Evolutionary conservation across 352 stramenopile genomes (phyloP).

Genomic region (Pythium scleroteichum): DNA sequence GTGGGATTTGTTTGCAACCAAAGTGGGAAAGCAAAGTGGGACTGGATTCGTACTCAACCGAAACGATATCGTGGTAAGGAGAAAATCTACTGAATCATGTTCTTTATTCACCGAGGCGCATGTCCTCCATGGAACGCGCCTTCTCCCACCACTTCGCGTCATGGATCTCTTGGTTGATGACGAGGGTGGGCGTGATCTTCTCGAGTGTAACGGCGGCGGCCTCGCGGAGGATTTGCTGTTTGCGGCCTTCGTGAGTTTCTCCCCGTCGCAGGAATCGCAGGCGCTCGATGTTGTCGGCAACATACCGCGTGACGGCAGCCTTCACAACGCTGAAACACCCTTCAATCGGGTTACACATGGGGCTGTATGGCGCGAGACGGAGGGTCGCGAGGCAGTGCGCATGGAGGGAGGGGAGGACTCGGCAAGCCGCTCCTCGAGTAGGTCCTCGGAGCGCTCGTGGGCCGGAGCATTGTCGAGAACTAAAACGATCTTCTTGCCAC

Average conservation of each 20-base stretch:
- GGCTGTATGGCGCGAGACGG: slow-evolving; percentile 3
- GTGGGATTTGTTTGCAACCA: not conserved
- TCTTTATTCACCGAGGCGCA: slow-evolving; percentile 2
- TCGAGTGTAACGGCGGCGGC: not conserved
- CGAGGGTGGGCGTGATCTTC: not conserved
- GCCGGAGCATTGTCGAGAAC: slow-evolving; percentile 5
- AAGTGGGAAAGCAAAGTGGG: slow-evolving; percentile 5
- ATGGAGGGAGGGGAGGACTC: not conserved
- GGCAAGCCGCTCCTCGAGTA: not conserved
- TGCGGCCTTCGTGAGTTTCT: slow-evolving; percentile 3
- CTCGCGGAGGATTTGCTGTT: not conserved
- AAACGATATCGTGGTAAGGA: not conserved
- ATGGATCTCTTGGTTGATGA: slow-evolving; percentile 6
- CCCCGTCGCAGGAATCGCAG: not conserved
- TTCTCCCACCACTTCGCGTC: slow-evolving; percentile 1
- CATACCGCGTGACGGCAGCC: not conserved
- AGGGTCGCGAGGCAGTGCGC: not conserved
- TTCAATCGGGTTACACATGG: slow-evolving; percentile 5
- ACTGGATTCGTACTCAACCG: not conserved
- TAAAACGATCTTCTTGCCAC: slow-evolving; percentile 4
- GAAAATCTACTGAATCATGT: not conserved
- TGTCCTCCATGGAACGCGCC: slow-evolving; percentile 3
- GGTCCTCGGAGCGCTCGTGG: slow-evolving; percentile 2
- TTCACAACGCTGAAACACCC: slow-evolving; percentile 2
- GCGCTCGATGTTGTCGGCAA: not conserved